Evolutionary conservation across 306 rosid genomes (phyloP).

Genomic region (Canavalia ensiformis): DNA sequence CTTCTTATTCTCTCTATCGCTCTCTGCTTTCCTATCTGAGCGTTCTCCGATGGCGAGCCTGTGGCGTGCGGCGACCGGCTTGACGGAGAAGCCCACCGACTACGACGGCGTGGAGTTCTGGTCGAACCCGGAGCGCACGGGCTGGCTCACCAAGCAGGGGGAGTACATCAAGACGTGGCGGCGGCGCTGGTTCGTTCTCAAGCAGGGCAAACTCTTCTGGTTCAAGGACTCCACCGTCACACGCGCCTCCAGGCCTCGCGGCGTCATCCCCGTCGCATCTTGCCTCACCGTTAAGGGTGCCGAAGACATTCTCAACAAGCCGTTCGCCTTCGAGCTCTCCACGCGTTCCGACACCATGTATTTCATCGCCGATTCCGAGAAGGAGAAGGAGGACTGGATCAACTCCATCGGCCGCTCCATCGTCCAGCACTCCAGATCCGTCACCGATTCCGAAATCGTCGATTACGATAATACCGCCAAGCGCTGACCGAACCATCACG

Average conservation of each 20-base stretch:
- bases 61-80: conserved; percentile 52
- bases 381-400: conserved; percentile 79
- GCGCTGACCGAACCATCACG: conserved; percentile 42
- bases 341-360: conserved; percentile 66
- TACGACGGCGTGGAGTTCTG: conserved; percentile 52
- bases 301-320: conserved; percentile 63
- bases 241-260: conserved; percentile 50
- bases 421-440: conserved; percentile 76
- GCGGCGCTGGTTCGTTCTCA: conserved; percentile 55
- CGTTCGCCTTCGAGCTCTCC: conserved; percentile 63
- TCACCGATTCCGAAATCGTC: conserved; percentile 71
- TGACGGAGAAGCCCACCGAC: conserved; percentile 16
- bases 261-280: conserved; percentile 57
- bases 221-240: conserved; percentile 55
- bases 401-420: conserved; percentile 74
- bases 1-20: background rate
- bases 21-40: background rate
- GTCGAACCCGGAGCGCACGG: conserved; percentile 55
- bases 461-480: conserved; percentile 64
- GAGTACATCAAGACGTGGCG: conserved; percentile 64
- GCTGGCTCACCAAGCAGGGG: conserved; percentile 54
- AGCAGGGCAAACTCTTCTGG: conserved; percentile 59
- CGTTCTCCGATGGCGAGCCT: conserved; percentile 46
- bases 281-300: conserved; percentile 72
- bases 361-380: conserved; percentile 71